Evolutionary conservation across 2,329 filamentous ascomycete genomes (phyloP).

Genomic region (Cladophialophora exuberans): DNA sequence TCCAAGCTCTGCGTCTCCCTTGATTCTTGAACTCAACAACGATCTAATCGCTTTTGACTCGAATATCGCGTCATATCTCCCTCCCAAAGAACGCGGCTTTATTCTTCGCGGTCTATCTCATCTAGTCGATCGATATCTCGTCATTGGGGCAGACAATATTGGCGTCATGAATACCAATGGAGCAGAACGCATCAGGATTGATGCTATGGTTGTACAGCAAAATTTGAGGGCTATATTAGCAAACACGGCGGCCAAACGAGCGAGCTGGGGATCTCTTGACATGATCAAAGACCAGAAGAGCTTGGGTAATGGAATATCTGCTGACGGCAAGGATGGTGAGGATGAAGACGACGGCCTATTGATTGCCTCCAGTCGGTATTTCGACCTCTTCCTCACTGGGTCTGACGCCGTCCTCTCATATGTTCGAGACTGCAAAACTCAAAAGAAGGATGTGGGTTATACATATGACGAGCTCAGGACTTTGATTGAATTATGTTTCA

Average conservation of each 20-base stretch:
- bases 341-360: slow-evolving; percentile 43
- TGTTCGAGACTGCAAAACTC: slow-evolving; percentile 48
- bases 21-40: slow-evolving; percentile 80
- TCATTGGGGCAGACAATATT: slow-evolving; percentile 71
- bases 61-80: slow-evolving; percentile 73
- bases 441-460: slow-evolving; percentile 39
- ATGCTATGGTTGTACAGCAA: slow-evolving; percentile 92
- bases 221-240: slow-evolving; percentile 87
- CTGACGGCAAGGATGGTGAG: slow-evolving; percentile 15
- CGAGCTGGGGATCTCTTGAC: slow-evolving; percentile 27
- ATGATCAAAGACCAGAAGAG: slow-evolving; percentile 13
- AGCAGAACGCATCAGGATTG: slow-evolving; percentile 85
- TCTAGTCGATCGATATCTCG: slow-evolving; percentile 78
- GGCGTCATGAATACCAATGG: slow-evolving; percentile 83
- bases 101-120: slow-evolving; percentile 75
- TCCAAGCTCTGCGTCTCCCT: slow-evolving; percentile 56
- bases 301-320: slow-evolving; percentile 27
- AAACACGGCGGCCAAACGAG: slow-evolving; percentile 23
- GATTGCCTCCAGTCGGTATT: slow-evolving; percentile 49
- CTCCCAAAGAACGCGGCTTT: slow-evolving; percentile 71
- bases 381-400: slow-evolving; percentile 53
- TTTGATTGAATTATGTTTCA: slow-evolving; percentile 51
- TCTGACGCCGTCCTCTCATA: slow-evolving; percentile 49
- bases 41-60: slow-evolving; percentile 88
- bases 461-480: slow-evolving; percentile 52